A percentile compares a stretch with the other conserved stretches of the same genome.
These are phyloP conservation scores for Batkoa obscura DNA, from an alignment of 371 early-diverging fungal species.

Conservation along the genomic window DNA sequence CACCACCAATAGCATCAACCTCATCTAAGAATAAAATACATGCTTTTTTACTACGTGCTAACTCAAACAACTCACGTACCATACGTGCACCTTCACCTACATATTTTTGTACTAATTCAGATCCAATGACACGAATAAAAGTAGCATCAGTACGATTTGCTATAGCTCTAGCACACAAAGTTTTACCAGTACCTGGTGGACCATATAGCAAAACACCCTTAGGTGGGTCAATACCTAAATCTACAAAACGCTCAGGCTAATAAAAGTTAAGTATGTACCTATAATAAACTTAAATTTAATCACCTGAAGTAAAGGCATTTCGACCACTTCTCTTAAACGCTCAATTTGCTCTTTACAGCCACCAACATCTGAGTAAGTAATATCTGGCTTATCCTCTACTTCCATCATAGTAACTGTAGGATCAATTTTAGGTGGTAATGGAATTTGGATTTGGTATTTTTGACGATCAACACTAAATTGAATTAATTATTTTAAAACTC, in stretches of 20 bases:
- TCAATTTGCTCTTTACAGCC: conserved; percentile 99
- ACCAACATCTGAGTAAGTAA: conserved; percentile 98
- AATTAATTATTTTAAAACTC: not conserved
- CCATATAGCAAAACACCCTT: conserved; percentile 99
- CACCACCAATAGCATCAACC: conserved; percentile 99
- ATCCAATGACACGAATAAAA: conserved; percentile 99
- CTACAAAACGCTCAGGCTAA: conserved; percentile 81
- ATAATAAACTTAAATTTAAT: conserved; percentile 8
- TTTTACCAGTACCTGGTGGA: conserved; percentile 99
- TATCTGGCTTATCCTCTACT: conserved; percentile 99
- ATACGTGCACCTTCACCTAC: conserved; percentile 99
- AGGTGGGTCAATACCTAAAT: conserved; percentile 91
- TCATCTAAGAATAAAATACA: conserved; percentile 99
- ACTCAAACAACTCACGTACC: conserved; percentile 99
- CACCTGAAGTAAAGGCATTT: conserved; percentile 88
- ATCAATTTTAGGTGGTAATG: conserved; percentile 99
- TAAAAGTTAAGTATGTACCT: not conserved
- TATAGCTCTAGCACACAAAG: conserved; percentile 98
- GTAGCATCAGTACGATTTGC: conserved; percentile 99
- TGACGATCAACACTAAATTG: conserved; percentile 81
- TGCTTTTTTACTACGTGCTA: conserved; percentile 97
- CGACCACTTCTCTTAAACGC: conserved; percentile 99
- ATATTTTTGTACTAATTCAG: conserved; percentile 98
- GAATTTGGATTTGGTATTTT: conserved; percentile 98
- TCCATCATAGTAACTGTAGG: conserved; percentile 99